Percentiles rank a stretch among this genome's conserved stretches.
Evolutionary conservation across 1,139 yeast species (phyloP).

Genomic region (Debaryomyces sp.): DNA sequence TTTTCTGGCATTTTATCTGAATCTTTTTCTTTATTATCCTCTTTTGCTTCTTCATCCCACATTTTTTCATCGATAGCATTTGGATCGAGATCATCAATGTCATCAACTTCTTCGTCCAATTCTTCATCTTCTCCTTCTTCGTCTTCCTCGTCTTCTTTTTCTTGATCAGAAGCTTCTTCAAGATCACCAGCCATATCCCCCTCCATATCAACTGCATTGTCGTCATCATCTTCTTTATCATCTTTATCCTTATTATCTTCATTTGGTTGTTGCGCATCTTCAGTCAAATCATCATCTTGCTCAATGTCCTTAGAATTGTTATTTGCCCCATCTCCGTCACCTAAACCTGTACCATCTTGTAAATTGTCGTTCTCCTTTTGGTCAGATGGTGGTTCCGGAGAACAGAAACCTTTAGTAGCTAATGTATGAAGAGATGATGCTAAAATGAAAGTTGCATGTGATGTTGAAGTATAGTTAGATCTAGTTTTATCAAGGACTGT

Average conservation of each 20-base stretch:
- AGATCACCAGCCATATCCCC: constrained; percentile 96
- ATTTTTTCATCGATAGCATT: constrained; percentile 96
- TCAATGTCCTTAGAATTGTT: constrained; percentile 80
- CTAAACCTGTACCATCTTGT: constrained; percentile 93
- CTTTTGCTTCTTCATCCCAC: constrained; percentile 96
- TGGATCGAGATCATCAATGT: constrained; percentile 88
- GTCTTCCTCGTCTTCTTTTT: constrained; percentile 58
- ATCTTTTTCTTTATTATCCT: constrained; percentile 71
- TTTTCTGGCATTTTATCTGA: constrained; percentile 68
- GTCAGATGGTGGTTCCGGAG: constrained; percentile 81
- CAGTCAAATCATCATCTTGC: constrained; percentile 89
- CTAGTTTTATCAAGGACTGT: constrained; percentile 45
- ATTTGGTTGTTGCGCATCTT: constrained; percentile 84
- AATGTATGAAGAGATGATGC: constrained; percentile 59
- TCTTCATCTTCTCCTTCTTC: constrained; percentile 57
- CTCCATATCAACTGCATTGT: constrained; percentile 89
- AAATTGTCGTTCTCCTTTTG: constrained; percentile 63
- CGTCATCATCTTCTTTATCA: constrained; percentile 61
- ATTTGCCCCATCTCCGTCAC: constrained; percentile 92
- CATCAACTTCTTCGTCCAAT: constrained; percentile 88
- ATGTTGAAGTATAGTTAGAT: constrained; percentile 50
- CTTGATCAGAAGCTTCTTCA: constrained; percentile 78
- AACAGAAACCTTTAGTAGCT: constrained; percentile 89
- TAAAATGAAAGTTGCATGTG: constrained; percentile 65
- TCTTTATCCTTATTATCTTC: constrained; percentile 71